A percentile compares a stretch with the other conserved stretches of the same genome.
phyloP scores from a whole-genome alignment of 176 grass and related monocot species.

The Bonia amplexicaulis region DNA sequence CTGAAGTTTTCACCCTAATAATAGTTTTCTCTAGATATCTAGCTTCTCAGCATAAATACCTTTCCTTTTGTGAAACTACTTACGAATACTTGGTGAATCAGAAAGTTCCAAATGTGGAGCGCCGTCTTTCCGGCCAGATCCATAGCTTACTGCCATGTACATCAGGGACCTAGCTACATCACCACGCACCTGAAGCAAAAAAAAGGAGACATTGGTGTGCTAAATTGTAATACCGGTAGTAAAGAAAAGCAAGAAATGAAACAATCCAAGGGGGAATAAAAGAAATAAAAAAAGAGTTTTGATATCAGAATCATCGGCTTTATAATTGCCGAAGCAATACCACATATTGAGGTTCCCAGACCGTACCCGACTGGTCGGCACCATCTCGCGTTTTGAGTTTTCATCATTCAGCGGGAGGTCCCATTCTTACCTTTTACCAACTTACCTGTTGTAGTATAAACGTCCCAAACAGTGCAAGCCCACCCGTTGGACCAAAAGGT shows the following conservation, averaged over 20 bases:
- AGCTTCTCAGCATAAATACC: neutral
- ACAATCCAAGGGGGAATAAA: too few species aligned
- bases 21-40: neutral
- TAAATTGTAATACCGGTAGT: too few species aligned
- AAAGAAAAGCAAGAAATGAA: too few species aligned
- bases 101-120: constrained; percentile 53
- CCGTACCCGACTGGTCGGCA: accelerated
- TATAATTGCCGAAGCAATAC: too few species aligned
- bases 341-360: too few species aligned
- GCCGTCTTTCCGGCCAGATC: constrained; percentile 50
- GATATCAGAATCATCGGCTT: too few species aligned
- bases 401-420: accelerated
- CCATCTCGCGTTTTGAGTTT: too few species aligned
- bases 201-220: neutral
- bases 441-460: too few species aligned
- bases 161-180: constrained; percentile 78
- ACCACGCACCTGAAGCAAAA: constrained; percentile 50
- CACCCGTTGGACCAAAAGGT: too few species aligned
- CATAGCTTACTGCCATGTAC: constrained; percentile 78
- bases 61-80: constrained; percentile 20
- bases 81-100: constrained; percentile 65
- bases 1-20: neutral
- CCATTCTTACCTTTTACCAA: too few species aligned
- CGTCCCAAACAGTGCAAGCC: too few species aligned
- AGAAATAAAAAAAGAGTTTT: too few species aligned